Base-by-base conservation (phyloP, 2,329 filamentous ascomycete species). In the Penicillium sp. region DNA sequence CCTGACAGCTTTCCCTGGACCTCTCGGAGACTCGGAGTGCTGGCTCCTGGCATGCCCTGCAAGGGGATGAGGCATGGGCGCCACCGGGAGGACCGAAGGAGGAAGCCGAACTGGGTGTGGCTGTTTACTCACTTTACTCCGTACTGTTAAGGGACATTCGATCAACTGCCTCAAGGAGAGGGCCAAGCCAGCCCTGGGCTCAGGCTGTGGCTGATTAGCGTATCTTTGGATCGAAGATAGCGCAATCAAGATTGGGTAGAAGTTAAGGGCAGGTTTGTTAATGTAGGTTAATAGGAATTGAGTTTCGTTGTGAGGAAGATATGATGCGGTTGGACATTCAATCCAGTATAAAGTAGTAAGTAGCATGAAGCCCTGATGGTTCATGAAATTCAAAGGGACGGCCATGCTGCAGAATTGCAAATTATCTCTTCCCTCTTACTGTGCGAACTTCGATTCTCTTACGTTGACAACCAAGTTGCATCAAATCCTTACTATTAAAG, bases 71-170 rank as follows among this genome's bases (percentile, higher is more conserved):
- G 45, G 28, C 45, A 48, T 11, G 28, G 45, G 45, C 45, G 45
- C 45, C 28, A 31, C 28, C 62, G 64, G 64, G 15, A 61, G 45
- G 63, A 66, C 64, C 4, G 58, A 66, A 64, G 42, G 60, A 58
- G 64, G 28, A 67, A 67, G 58, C 64, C 63, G 64, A 47, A 17
- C 6, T 49, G 14, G 47, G 60, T 49, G 45, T 47, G 43, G 43
- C 43, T 20, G 20, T 20, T 20, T 20, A 20, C 20, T 20, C 20
- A 20, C 2, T 20, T 20, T 20, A 20, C 20, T 20, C 20, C 20
- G 20, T 20, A 20, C 20, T 47, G 28, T 31, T n/a, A 54, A 49
- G 17, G 57, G 45, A 47, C 57, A 60, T 54, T 22, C 38, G 61
- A 59, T 58, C 63, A 60, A 61, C 47, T 60, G 41, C 63, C 54